phyloP scores from a whole-genome alignment of 2,329 filamentous ascomycete genomes.

The Zymoseptoria pseudotritici region DNA sequence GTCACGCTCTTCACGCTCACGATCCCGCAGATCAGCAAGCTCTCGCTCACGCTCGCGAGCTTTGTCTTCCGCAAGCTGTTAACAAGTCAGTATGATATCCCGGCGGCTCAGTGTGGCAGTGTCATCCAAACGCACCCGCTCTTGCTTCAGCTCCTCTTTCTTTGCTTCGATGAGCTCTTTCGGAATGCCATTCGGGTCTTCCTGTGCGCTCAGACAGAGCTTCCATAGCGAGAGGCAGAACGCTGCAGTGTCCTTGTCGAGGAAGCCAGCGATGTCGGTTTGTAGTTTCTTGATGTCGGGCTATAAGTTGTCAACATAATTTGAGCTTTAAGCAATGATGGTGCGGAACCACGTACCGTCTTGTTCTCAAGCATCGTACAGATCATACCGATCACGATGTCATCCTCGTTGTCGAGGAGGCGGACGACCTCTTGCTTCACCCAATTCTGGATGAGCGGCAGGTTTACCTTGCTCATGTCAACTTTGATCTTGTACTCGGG shows the following conservation, averaged over 20 bases:
- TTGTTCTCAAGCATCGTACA: constrained; percentile 64
- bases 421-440: constrained; percentile 81
- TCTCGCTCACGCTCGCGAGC: constrained; percentile 67
- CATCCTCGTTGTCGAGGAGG: constrained; percentile 87
- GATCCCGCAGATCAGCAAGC: constrained; percentile 59
- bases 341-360: constrained; percentile 52
- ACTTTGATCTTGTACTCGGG: constrained; percentile 91
- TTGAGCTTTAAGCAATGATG: not conserved
- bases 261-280: constrained; percentile 88
- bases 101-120: not conserved
- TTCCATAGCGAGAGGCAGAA: constrained; percentile 96
- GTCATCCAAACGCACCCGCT: constrained; percentile 59
- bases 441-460: constrained; percentile 99
- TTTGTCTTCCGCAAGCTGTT: constrained; percentile 71
- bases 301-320: constrained; percentile 4
- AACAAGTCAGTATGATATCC: constrained; percentile 15
- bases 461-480: constrained; percentile 93
- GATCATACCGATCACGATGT: constrained; percentile 84
- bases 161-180: constrained; percentile 94
- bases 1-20: constrained; percentile 58
- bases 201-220: constrained; percentile 81
- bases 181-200: constrained; percentile 80
- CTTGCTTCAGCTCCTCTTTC: constrained; percentile 87
- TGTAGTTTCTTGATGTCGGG: constrained; percentile 81
- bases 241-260: constrained; percentile 79